Conservation (phyloP, 2,329 filamentous ascomycete genomes). For the Colletotrichum sp. region DNA sequence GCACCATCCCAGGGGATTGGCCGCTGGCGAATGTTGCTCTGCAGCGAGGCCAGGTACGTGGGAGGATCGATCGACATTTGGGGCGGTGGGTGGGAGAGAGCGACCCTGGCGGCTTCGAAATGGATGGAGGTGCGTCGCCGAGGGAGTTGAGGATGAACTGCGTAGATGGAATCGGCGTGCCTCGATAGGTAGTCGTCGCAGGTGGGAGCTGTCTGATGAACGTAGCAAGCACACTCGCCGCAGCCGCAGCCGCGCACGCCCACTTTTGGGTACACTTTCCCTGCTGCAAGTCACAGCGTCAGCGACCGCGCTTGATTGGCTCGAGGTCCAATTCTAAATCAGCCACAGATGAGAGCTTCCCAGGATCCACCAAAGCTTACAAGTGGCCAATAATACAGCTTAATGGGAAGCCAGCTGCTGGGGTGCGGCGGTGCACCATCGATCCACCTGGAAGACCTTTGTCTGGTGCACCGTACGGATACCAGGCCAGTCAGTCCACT, state of each 20-base stretch:
- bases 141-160: not conserved
- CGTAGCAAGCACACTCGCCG: not conserved
- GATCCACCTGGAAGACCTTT: not conserved
- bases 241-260: constrained; percentile 4
- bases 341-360: constrained; percentile 12
- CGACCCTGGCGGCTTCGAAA: constrained; percentile 10
- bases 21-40: constrained; percentile 95
- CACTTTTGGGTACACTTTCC: constrained; percentile 10
- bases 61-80: constrained; percentile 91
- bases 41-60: constrained; percentile 82
- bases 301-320: constrained; percentile 4
- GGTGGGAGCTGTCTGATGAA: constrained; percentile 17
- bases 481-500: not conserved
- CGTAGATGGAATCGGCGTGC: constrained; percentile 9
- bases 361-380: not conserved
- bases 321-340: not conserved
- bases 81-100: constrained; percentile 9
- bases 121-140: constrained; percentile 18
- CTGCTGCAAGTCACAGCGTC: constrained; percentile 15
- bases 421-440: constrained; percentile 3
- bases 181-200: constrained; percentile 10
- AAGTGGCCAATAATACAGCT: not conserved
- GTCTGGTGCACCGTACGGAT: not conserved
- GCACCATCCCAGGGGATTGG: constrained; percentile 98
- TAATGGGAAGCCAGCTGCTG: not conserved